Evolutionary conservation across 352 stramenopile genomes (phyloP).

Genomic region (Phytophthora tentaculata): DNA sequence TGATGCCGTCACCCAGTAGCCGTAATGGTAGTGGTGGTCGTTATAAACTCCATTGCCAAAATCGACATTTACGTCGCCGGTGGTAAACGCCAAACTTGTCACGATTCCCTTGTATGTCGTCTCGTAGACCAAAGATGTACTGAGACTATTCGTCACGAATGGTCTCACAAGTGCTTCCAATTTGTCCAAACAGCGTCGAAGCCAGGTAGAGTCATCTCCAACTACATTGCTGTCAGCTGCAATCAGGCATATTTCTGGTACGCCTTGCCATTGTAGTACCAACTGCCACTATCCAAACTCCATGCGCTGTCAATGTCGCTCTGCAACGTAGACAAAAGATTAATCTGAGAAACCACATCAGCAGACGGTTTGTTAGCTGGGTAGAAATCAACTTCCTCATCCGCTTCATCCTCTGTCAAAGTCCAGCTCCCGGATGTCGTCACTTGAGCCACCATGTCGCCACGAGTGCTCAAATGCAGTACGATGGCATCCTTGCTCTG

Average conservation of each 20-base stretch:
- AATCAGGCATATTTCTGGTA: constrained; percentile 76
- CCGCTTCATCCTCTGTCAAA: constrained; percentile 42
- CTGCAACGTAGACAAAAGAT: constrained; percentile 34
- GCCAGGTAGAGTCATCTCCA: constrained; percentile 43
- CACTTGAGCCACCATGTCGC: constrained; percentile 49
- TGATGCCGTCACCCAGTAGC: constrained; percentile 68
- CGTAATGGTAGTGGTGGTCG: constrained; percentile 79
- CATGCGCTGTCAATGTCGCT: constrained; percentile 56
- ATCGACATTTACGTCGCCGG: constrained; percentile 48
- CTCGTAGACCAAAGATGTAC: constrained; percentile 53
- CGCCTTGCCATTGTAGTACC: constrained; percentile 69
- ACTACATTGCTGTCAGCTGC: constrained; percentile 47
- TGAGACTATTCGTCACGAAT: constrained; percentile 53
- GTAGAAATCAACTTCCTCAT: constrained; percentile 56
- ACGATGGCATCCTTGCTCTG: constrained; percentile 28
- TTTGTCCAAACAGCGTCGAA: constrained; percentile 24
- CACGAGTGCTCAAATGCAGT: constrained; percentile 53
- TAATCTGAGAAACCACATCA: constrained; percentile 13
- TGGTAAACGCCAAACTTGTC: constrained; percentile 40
- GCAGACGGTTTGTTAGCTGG: constrained; percentile 28
- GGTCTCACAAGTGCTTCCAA: constrained; percentile 32
- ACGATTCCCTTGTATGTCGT: constrained; percentile 60
- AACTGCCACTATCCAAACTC: constrained; percentile 48
- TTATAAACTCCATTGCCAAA: constrained; percentile 78
- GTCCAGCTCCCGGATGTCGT: constrained; percentile 40